phyloP scores from a whole-genome alignment of 164 flowering plant species.

The Macadamia integrifolia region DNA sequence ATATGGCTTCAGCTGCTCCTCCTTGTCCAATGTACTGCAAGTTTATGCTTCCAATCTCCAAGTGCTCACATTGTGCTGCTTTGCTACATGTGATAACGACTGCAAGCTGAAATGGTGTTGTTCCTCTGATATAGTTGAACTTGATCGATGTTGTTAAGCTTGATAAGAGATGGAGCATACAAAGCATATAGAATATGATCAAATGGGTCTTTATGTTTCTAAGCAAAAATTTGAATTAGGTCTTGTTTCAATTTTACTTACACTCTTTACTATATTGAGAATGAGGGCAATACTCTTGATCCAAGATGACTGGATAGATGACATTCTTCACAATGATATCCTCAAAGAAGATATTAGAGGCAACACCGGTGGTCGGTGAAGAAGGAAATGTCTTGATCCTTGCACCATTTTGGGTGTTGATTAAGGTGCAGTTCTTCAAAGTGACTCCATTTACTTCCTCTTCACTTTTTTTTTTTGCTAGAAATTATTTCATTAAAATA shows the following conservation, averaged over 20 bases:
- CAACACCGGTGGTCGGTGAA: slow-evolving; percentile 17
- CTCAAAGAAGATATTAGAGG: slow-evolving; percentile 28
- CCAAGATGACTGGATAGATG: slow-evolving; percentile 40
- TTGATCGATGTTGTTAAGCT: slow-evolving; percentile 21
- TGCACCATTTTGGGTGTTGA: slow-evolving; percentile 33
- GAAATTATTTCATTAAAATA: too few species aligned
- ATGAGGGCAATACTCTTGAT: slow-evolving; percentile 52
- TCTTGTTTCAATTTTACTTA: not conserved
- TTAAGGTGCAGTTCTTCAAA: slow-evolving; percentile 36
- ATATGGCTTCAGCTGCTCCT: slow-evolving; percentile 11
- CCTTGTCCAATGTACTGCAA: slow-evolving; percentile 15
- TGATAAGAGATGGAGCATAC: slow-evolving; percentile 33
- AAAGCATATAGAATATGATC: not conserved
- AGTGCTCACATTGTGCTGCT: slow-evolving; percentile 17
- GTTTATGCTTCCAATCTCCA: slow-evolving; percentile 18
- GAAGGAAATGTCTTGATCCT: slow-evolving; percentile 50
- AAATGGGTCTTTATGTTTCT: too few species aligned
- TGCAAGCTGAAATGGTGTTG: slow-evolving; percentile 15
- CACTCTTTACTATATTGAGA: slow-evolving; percentile 23
- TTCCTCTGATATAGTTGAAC: slow-evolving; percentile 23
- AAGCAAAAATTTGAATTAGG: too few species aligned
- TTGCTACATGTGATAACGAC: slow-evolving; percentile 24
- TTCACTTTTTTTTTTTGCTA: slow-evolving; percentile 14
- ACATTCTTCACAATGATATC: slow-evolving; percentile 38
- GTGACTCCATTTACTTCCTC: slow-evolving; percentile 22